phyloP scores from a whole-genome alignment of 768 basidiomycete genomes.

The Termitomyces sp. region DNA sequence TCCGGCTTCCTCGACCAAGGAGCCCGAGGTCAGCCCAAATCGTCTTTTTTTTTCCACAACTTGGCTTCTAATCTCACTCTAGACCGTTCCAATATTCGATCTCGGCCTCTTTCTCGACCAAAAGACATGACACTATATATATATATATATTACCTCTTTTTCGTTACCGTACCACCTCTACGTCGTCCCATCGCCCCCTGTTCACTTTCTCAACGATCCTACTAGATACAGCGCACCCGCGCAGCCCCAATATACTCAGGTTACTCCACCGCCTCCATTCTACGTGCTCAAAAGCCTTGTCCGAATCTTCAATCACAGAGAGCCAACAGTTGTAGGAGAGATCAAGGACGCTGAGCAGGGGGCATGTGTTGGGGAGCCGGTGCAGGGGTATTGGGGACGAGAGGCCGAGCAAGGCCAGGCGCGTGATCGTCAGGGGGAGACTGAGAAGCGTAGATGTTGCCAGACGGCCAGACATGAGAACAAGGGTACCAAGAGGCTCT shows the following conservation, averaged over 20 bases:
- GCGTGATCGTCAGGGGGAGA: conserved; percentile 64
- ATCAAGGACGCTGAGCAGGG: conserved; percentile 60
- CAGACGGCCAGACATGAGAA: conserved; percentile 48
- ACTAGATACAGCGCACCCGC: conserved; percentile 45
- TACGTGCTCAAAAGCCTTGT: conserved; percentile 41
- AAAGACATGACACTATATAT: conserved; percentile 31
- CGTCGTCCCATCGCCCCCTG: conserved; percentile 61
- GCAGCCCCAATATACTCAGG: conserved; percentile 52
- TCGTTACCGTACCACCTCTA: conserved; percentile 41
- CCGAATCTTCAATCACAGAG: conserved; percentile 22
- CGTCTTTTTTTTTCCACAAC: not conserved
- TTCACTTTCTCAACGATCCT: conserved; percentile 47
- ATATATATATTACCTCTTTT: not conserved
- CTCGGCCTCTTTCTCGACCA: conserved; percentile 48
- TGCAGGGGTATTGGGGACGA: conserved; percentile 46
- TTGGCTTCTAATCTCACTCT: conserved; percentile 1
- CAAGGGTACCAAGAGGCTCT: conserved; percentile 40
- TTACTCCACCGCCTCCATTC: conserved; percentile 57
- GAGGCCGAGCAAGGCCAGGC: conserved; percentile 54
- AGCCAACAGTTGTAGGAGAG: conserved; percentile 63
- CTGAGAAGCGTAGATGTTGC: conserved; percentile 39
- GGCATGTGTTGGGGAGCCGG: conserved; percentile 55
- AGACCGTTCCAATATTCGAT: conserved; percentile 52
- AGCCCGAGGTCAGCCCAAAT: conserved; percentile 34
- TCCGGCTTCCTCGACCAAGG: conserved; percentile 24